Base-by-base conservation (phyloP, 176 grass and related monocot genomes). In the Zoysia japonica region DNA sequence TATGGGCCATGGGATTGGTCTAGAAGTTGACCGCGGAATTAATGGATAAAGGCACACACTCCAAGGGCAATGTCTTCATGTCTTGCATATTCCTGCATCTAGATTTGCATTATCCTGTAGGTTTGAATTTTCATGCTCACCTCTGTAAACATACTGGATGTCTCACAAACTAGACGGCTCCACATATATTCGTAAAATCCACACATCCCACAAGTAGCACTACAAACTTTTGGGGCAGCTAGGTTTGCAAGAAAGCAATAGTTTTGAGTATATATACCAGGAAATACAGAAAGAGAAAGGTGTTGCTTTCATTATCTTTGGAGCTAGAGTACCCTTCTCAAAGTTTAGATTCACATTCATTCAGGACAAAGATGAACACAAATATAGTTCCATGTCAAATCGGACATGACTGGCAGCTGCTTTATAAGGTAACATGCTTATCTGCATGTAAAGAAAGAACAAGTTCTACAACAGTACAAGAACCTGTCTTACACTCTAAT, bases 11-110 rank as follows among this genome's bases (percentile, higher is more conserved):
- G 83, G 67, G 78, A 82, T 78, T 37, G 1, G 59, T 82, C 38
- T 78, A 77, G 60, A 85, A 49, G 73, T 78, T 85, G 87, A 85
- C 87, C 39, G 72, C 61, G 73, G 73, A 82, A 85, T 89, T 82
- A 89, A 82, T 82, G 72, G 72, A 89, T 78, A 72, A 72, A 67
- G 83, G 83, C 82, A 89, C 78, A 53, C 82, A 54, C 57, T 77
- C 85, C 78, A 11, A 89, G 67, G 71, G 65, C 35, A 82, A 81
- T 37, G 63, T 82, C 78, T 72, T 67, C 77, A 81, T 37, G 63
- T 82, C 78, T 72, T 67, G 72, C 52, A 52, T n/a, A 74, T 72
- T 85, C 52, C 67, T 62, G 55, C 81, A 76, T 72, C 59, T 80
- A 72, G 56, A 76, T 80, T 84, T 39, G 55, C 71, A 84, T 74